A percentile compares a stretch with the other conserved stretches of the same genome.
phyloP scores from a whole-genome alignment of 2,329 filamentous ascomycete genomes.

The Apiospora kogelbergensis region DNA sequence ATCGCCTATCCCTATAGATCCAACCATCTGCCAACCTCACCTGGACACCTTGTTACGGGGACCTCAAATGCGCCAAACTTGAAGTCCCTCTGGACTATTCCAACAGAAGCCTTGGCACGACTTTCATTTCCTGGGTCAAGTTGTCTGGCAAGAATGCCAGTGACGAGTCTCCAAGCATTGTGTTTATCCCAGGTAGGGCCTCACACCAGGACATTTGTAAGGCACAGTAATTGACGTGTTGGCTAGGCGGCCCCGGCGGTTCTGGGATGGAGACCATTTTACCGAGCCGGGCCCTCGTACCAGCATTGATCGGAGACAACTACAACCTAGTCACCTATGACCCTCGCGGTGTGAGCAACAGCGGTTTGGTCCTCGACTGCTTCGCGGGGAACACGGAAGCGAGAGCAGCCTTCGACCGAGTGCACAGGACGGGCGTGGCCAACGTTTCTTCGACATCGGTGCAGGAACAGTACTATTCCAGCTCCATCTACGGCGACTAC shows the following conservation, averaged over 20 bases:
- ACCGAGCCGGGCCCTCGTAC: slow-evolving; percentile 16
- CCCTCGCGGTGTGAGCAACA: slow-evolving; percentile 40
- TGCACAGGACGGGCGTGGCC: slow-evolving; percentile 26
- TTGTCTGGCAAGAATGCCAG: slow-evolving; percentile 31
- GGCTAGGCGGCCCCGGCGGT: slow-evolving; percentile 35
- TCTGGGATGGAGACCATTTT: slow-evolving; percentile 35
- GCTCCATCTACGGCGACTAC: slow-evolving; percentile 32
- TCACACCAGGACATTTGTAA: neutral
- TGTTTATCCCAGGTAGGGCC: slow-evolving; percentile 28
- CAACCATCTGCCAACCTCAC: slow-evolving; percentile 29
- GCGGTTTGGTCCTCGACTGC: slow-evolving; percentile 28
- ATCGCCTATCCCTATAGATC: slow-evolving; percentile 21
- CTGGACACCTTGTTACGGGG: slow-evolving; percentile 33
- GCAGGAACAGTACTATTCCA: slow-evolving; percentile 30
- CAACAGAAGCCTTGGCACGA: slow-evolving; percentile 26
- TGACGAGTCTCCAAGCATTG: slow-evolving; percentile 25
- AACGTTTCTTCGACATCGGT: slow-evolving; percentile 30
- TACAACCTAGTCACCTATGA: slow-evolving; percentile 44
- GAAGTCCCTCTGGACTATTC: slow-evolving; percentile 32
- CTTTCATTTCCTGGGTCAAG: slow-evolving; percentile 31
- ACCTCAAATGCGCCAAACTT: slow-evolving; percentile 29
- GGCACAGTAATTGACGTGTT: slow-evolving; percentile 3
- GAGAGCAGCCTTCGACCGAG: slow-evolving; percentile 24
- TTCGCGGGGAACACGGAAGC: slow-evolving; percentile 30
- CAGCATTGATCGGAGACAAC: slow-evolving; percentile 35